Base-by-base conservation (phyloP, 192 early-diverging fungal species). In the Coemansia sp. region DNA sequence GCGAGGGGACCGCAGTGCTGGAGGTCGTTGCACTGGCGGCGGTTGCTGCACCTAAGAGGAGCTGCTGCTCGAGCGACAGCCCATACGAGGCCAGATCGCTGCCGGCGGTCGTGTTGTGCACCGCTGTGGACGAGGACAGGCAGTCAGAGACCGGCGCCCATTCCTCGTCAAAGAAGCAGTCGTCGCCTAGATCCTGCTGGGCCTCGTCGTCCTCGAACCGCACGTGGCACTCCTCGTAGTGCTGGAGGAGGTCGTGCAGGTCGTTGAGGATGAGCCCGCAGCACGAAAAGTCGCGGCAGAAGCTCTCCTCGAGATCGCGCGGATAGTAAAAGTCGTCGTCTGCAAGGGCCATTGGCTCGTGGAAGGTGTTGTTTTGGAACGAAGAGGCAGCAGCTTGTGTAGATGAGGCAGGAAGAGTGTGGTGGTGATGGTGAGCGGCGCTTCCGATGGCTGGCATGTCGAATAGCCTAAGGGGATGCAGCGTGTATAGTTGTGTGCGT, bases 141-240 rank as follows among this genome's bases (percentile, higher is more conserved):
- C 70, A 72, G 71, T 66, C 65, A 17, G 52, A 54, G 30, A 57
- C 58, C 13, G 75, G 55, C 37, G 76, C 55, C 81, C 81, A 82
- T 47, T 75, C 81, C 53, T 79, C 72, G 40, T 74, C 65, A 62
- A 82, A 79, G 71, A 75, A 70, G 61, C 68, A 70, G 67, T 55
- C 59, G 29, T 82, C 81, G 34, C 52, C 53, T 50, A 74, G 67
- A 59, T 81, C 73, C 55, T 60, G 53, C 58, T 75, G 74, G 14
- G 73, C 86, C 42, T 91, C 89, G 59, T 97, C 95, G 11, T 91
- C 87, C 72, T 94, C 94, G 42, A 94, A 85, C 31, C 87, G 87
- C 25, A 94, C 92, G 62, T 97, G 95, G 67, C 85, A 87, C 68
- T 98, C 96, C 81, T 98, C 96, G 70, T 92, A 96, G 75, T 98